These are phyloP conservation scores for Fusarium vanettenii DNA, from an alignment of 2,329 filamentous ascomycete species.

Conservation along the genomic window DNA sequence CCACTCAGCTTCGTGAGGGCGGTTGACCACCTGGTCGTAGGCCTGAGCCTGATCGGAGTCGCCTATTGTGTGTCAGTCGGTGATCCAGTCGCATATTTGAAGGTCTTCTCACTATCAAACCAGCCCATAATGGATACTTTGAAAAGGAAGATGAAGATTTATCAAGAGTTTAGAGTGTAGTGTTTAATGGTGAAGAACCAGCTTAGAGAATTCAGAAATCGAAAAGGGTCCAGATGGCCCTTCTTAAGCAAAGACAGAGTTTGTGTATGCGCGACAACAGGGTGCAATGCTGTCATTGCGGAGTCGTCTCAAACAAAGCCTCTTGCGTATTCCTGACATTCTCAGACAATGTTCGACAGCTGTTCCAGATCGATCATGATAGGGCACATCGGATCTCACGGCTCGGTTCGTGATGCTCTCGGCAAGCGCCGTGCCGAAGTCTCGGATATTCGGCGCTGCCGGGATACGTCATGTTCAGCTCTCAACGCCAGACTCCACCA, in stretches of 20 bases:
- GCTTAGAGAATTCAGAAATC: background rate
- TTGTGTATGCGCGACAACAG: background rate
- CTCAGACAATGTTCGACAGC: background rate
- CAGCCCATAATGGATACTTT: slow-evolving; percentile 23
- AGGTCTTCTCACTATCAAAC: background rate
- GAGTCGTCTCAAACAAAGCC: background rate
- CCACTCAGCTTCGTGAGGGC: slow-evolving; percentile 46
- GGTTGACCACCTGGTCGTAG: slow-evolving; percentile 41
- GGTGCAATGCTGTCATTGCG: background rate
- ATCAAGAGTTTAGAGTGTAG: background rate
- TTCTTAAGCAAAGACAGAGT: background rate
- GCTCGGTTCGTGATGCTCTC: slow-evolving; percentile 26
- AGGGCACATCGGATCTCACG: slow-evolving; percentile 30
- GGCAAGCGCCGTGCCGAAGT: slow-evolving; percentile 24
- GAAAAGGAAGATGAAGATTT: background rate
- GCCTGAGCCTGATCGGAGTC: slow-evolving; percentile 38
- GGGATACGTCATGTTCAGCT: slow-evolving; percentile 10
- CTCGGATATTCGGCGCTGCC: slow-evolving; percentile 34
- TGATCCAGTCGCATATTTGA: background rate
- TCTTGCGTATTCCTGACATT: slow-evolving; percentile 1
- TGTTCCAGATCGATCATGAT: background rate
- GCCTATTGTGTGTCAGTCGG: slow-evolving; percentile 8
- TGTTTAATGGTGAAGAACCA: background rate
- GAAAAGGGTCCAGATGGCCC: background rate
- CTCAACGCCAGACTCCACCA: slow-evolving; percentile 15